Evolutionary conservation across 1,139 yeast genomes (phyloP).

Genomic region (Blastobotrys arbuscula): DNA sequence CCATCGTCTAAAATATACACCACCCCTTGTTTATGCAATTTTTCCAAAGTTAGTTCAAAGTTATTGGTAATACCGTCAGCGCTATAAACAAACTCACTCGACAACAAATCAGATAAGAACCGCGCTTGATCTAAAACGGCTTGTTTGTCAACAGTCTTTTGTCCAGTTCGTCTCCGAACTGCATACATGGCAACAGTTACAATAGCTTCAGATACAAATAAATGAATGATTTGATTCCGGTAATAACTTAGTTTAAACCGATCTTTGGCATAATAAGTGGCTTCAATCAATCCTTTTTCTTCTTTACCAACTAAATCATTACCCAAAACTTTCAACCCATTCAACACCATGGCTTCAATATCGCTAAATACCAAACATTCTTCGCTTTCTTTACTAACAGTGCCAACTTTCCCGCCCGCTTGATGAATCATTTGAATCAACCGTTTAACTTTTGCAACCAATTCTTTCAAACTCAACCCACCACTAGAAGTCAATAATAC

Average conservation of each 20-base stretch:
- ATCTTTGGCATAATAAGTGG: conserved; percentile 38
- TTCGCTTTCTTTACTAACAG: conserved; percentile 22
- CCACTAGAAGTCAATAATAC: conserved; percentile 37
- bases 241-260: conserved; percentile 40
- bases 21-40: conserved; percentile 33
- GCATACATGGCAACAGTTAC: conserved; percentile 36
- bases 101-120: conserved; percentile 34
- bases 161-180: conserved; percentile 18
- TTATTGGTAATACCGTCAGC: conserved; percentile 36
- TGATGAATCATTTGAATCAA: conserved; percentile 33
- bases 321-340: conserved; percentile 39
- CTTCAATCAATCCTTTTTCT: conserved; percentile 35
- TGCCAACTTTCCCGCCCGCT: conserved; percentile 40
- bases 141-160: conserved; percentile 14
- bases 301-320: conserved; percentile 35
- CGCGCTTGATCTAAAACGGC: conserved; percentile 29
- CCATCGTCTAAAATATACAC: conserved; percentile 20
- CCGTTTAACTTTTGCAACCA: conserved; percentile 35
- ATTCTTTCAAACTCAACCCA: conserved; percentile 35
- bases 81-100: conserved; percentile 40
- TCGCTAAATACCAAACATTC: conserved; percentile 22
- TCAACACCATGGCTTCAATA: conserved; percentile 33
- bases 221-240: conserved; percentile 40
- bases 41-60: conserved; percentile 30
- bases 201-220: conserved; percentile 40